Evolutionary conservation across 371 early-diverging fungal species (phyloP).

Genomic region (Lichtheimia ramosa): DNA sequence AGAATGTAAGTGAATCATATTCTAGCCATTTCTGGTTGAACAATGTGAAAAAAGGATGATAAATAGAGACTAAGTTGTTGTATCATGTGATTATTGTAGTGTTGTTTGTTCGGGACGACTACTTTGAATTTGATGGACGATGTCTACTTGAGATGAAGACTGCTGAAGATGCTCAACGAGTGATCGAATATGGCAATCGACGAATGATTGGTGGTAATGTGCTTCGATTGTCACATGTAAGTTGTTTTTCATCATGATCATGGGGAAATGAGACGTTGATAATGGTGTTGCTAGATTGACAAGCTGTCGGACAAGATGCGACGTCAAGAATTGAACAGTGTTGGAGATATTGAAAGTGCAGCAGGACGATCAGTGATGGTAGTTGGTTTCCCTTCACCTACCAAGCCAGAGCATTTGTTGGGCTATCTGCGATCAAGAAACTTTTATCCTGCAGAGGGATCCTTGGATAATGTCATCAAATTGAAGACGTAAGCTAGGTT

Average conservation of each 20-base stretch:
- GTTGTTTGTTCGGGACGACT: conserved; percentile 33
- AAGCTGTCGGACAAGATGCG: conserved; percentile 17
- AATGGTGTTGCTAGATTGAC: conserved; percentile 15
- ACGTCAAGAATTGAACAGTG: conserved; percentile 26
- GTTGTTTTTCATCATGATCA: conserved; percentile 1
- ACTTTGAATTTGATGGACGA: conserved; percentile 37
- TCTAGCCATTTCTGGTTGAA: background rate
- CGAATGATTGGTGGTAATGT: conserved; percentile 41
- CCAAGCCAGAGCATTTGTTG: conserved; percentile 28
- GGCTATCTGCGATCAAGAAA: conserved; percentile 38
- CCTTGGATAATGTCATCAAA: conserved; percentile 27
- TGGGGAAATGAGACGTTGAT: background rate
- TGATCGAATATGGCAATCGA: conserved; percentile 37
- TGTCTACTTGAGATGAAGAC: conserved; percentile 32
- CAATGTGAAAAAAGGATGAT: background rate
- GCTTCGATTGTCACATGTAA: conserved; percentile 33
- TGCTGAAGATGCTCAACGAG: conserved; percentile 29
- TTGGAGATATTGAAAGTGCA: conserved; percentile 30
- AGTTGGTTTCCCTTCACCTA: conserved; percentile 30
- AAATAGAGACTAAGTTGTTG: background rate
- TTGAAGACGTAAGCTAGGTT: conserved; percentile 36
- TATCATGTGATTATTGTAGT: conserved; percentile 20
- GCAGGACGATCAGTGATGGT: conserved; percentile 43
- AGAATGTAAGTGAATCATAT: conserved; percentile 17
- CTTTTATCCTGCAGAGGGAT: conserved; percentile 42